phyloP scores from a whole-genome alignment of 768 basidiomycete genomes.

The Suillus subalutaceus region DNA sequence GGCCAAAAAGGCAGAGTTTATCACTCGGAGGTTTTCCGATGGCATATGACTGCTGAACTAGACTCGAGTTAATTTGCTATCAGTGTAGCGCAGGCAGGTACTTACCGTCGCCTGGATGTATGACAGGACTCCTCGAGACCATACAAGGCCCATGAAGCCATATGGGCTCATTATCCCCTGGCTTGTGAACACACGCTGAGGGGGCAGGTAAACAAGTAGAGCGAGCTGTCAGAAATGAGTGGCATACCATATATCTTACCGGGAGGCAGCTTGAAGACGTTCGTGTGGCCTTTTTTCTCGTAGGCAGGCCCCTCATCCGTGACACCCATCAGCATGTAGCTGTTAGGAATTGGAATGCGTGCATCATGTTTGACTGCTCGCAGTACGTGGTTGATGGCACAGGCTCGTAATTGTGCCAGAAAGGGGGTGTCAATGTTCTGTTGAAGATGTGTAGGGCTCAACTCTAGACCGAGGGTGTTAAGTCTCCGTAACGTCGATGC shows the following conservation, averaged over 20 bases:
- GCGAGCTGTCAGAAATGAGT: background rate
- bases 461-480: conserved; percentile 48
- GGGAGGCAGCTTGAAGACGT: conserved; percentile 56
- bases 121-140: conserved; percentile 73
- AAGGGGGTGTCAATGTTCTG: conserved; percentile 57
- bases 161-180: conserved; percentile 48
- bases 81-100: conserved; percentile 3
- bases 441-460: conserved; percentile 39
- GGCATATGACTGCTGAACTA: conserved; percentile 71
- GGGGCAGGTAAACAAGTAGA: conserved; percentile 3
- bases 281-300: conserved; percentile 44
- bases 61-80: conserved; percentile 10
- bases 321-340: conserved; percentile 75
- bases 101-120: conserved; percentile 76
- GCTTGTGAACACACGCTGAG: conserved; percentile 62
- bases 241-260: conserved; percentile 69
- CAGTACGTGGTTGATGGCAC: conserved; percentile 64
- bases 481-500: conserved; percentile 54
- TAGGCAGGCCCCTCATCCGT: conserved; percentile 83
- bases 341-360: conserved; percentile 69
- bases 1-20: conserved; percentile 56
- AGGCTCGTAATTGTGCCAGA: conserved; percentile 56
- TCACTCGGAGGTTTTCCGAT: conserved; percentile 69
- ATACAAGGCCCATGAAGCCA: conserved; percentile 64
- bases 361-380: conserved; percentile 78